Base-by-base conservation (phyloP, 768 basidiomycete species). In the Calocybe indica region DNA sequence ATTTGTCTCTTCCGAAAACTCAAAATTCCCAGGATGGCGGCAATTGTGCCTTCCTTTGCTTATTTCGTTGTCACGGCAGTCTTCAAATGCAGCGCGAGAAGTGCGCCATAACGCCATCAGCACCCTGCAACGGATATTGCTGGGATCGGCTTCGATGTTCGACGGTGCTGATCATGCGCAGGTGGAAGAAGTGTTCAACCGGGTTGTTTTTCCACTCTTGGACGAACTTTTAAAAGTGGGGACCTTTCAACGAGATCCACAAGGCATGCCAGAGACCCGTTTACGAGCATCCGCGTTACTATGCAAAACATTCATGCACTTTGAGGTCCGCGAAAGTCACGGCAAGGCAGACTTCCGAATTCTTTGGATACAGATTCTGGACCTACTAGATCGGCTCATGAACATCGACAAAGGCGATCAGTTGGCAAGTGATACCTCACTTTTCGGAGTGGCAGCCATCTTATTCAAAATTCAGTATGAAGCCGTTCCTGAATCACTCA, bases 241-340 rank as follows among this genome's bases (percentile, higher is more conserved):
- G 50, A 80, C 88, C 12, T 82, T 83, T 61, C 69, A 78, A 43
- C 74, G 83, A 15, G 94, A 96, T 61, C 86, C 89, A 0, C 73
- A 79, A 53, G 92, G 91, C 29, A 89, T 97, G 82, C 79, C 86
- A 3, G 95, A 98, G 68, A 94, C 91, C 6, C 79, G 95, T 3
- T 62, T 97, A 32, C 78, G 90, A 29, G 93, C 88, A 4, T 87
- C 85, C 29, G 89, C 87, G n/a, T 68, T 98, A 47, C 72, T 96
- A 32, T 96, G 93, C 76, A 96, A 96, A 69, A 81, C 83, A 8
- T 98, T 99, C 69, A 87, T 98, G 78, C 92, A 95, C 56, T 88
- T 92, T 49, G 86, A 92, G 53, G 73, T 92, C 37, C 78, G 85
- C 9, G 83, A 91, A 46, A 78, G 70, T 40, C 72, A 76, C 52